A percentile compares a stretch with the other conserved stretches of the same genome.
These are phyloP conservation scores for Rhodosporidiobolus odoratus DNA, from an alignment of 768 basidiomycete genomes.

Conservation along the genomic window DNA sequence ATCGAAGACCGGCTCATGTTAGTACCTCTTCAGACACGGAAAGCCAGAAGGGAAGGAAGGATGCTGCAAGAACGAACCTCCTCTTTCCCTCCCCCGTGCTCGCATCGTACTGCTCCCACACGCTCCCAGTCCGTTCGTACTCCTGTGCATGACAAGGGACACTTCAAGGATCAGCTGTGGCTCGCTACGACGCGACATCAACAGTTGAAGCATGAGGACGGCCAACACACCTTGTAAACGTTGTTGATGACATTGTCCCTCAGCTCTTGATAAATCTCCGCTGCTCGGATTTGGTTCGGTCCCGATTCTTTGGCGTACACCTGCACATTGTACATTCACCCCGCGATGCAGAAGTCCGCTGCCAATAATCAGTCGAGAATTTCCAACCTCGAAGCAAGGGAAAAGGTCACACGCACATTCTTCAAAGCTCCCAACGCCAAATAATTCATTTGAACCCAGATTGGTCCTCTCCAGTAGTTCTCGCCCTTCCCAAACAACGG, in stretches of 20 bases:
- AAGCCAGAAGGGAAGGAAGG: neutral
- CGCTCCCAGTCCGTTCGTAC: constrained; percentile 85
- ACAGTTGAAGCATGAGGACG: neutral
- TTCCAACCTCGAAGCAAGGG: neutral
- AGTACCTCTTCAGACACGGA: neutral
- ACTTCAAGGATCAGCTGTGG: neutral
- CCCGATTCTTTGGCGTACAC: constrained; percentile 72
- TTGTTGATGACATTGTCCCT: constrained; percentile 79
- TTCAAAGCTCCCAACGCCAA: constrained; percentile 72
- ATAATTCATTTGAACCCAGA: constrained; percentile 98
- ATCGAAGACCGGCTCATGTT: constrained; percentile 5
- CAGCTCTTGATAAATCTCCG: constrained; percentile 71
- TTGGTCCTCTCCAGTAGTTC: constrained; percentile 95
- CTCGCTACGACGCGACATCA: neutral
- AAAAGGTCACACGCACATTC: constrained; percentile 53
- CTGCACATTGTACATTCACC: constrained; percentile 48
- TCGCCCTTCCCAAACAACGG: constrained; percentile 86
- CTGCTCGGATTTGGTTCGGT: constrained; percentile 70
- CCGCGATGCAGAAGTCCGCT: too few relatives aligned
- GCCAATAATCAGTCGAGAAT: neutral
- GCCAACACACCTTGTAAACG: constrained; percentile 57
- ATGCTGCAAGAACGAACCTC: constrained; percentile 57
- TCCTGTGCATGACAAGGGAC: constrained; percentile 54
- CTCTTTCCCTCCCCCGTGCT: constrained; percentile 73
- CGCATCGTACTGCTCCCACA: constrained; percentile 96